Conservation (phyloP, 1,284 basidiomycete species). For the Dichomitus squalens region DNA sequence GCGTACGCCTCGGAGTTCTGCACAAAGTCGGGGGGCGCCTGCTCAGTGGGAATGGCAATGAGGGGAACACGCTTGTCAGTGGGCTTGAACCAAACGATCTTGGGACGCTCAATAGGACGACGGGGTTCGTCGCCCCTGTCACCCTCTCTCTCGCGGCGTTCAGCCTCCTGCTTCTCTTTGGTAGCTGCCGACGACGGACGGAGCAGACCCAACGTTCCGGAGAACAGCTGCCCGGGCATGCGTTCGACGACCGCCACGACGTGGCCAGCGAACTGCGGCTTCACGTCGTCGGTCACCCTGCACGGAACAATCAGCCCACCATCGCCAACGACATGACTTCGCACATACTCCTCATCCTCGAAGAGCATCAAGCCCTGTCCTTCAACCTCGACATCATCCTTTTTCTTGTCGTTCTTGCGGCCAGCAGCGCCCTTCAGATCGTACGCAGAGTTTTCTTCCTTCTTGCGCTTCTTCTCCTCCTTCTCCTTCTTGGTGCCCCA, state of each 20-base stretch:
- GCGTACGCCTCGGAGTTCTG: conserved; percentile 92
- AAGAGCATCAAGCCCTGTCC: conserved; percentile 96
- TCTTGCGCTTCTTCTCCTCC: conserved; percentile 99
- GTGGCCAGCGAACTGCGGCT: conserved; percentile 95
- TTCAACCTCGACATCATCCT: conserved; percentile 99
- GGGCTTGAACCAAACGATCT: conserved; percentile 99
- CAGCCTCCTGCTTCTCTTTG: conserved; percentile 99
- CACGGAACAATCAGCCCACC: conserved; percentile 19
- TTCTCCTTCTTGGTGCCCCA: conserved; percentile 99
- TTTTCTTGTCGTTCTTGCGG: conserved; percentile 98
- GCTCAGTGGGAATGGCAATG: conserved; percentile 99
- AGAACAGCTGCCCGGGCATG: conserved; percentile 98
- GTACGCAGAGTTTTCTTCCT: conserved; percentile 97
- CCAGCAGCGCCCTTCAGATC: conserved; percentile 75
- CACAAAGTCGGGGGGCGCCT: conserved; percentile 96
- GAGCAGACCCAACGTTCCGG: conserved; percentile 93
- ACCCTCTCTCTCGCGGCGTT: conserved; percentile 94
- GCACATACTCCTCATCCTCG: conserved; percentile 90
- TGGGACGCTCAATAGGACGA: conserved; percentile 86
- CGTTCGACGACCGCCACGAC: conserved; percentile 98
- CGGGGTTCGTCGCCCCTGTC: conserved; percentile 83
- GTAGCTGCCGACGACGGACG: conserved; percentile 98
- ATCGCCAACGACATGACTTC: conserved; percentile 1
- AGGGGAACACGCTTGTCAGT: conserved; percentile 99
- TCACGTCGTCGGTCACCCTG: conserved; percentile 94